A percentile compares a stretch with the other conserved stretches of the same genome.
Evolutionary conservation across 2,329 filamentous ascomycete genomes (phyloP).

Genomic region (Pseudocercospora fuligena): DNA sequence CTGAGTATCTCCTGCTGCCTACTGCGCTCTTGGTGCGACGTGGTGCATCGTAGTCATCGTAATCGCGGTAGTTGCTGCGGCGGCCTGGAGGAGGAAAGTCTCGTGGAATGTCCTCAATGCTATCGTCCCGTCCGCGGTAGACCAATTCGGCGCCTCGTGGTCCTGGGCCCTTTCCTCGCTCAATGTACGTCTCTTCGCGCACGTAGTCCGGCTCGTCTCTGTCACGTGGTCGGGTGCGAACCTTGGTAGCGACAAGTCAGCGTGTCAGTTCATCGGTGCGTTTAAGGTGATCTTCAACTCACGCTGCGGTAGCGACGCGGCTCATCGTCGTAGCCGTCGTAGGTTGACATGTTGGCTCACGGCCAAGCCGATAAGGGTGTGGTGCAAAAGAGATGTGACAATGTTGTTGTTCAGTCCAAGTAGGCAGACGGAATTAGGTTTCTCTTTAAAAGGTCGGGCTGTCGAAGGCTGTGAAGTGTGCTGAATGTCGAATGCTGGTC

Average conservation of each 20-base stretch:
- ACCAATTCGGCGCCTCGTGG: slow-evolving; percentile 51
- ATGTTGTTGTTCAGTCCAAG: slow-evolving; percentile 1
- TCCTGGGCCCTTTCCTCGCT: slow-evolving; percentile 49
- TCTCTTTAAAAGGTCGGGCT: slow-evolving; percentile 3
- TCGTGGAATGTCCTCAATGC: slow-evolving; percentile 82
- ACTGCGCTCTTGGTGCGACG: slow-evolving; percentile 66
- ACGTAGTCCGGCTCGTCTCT: slow-evolving; percentile 58
- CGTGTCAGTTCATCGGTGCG: neutral
- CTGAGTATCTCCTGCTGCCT: slow-evolving; percentile 48
- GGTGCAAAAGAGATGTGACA: slow-evolving; percentile 17
- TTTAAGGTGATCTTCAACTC: slow-evolving; percentile 20
- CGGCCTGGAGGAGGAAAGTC: slow-evolving; percentile 74
- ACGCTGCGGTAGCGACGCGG: slow-evolving; percentile 49
- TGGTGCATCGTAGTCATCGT: slow-evolving; percentile 52
- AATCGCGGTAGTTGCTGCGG: slow-evolving; percentile 37
- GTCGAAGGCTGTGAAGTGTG: slow-evolving; percentile 4
- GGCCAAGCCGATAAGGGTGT: slow-evolving; percentile 13
- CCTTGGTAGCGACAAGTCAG: slow-evolving; percentile 30
- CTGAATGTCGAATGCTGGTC: slow-evolving; percentile 9
- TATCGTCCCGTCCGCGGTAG: slow-evolving; percentile 69
- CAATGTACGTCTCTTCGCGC: slow-evolving; percentile 56
- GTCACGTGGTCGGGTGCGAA: slow-evolving; percentile 49
- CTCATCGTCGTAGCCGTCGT: slow-evolving; percentile 54
- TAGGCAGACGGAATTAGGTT: slow-evolving; percentile 16
- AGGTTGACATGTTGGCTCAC: slow-evolving; percentile 51